Percentiles rank a stretch among this genome's conserved stretches.
phyloP scores from a whole-genome alignment of 75 land plant genomes.

The Cupressus sempervirens region DNA sequence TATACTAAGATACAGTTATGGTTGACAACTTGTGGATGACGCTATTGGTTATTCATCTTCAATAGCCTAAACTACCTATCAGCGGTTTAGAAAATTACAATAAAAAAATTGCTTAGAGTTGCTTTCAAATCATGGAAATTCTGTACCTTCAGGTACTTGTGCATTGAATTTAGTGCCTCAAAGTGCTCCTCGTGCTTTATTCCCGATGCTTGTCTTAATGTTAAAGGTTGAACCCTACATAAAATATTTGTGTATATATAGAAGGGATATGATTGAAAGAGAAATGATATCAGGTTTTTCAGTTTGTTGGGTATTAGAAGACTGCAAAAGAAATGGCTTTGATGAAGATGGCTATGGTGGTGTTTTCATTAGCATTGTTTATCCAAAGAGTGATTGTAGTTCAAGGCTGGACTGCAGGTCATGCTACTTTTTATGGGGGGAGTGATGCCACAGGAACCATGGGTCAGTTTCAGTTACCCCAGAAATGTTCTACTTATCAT shows the following conservation, averaged over 20 bases:
- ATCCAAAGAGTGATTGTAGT: neutral
- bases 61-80: neutral
- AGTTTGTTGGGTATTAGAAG: neutral
- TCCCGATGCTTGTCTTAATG: neutral
- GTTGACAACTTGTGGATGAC: neutral
- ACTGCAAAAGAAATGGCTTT: neutral
- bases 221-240: neutral
- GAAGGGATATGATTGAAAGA: neutral
- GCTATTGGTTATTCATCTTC: neutral
- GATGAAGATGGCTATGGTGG: neutral
- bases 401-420: neutral
- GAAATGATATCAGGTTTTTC: neutral
- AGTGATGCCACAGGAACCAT: slow-evolving; percentile 8
- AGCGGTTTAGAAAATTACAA: too few species aligned
- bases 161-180: neutral
- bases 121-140: neutral
- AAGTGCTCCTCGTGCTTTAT: too few species aligned
- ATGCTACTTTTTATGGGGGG: slow-evolving; percentile 7
- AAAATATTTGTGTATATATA: neutral
- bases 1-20: too few species aligned
- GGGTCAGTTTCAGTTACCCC: neutral
- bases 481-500: neutral
- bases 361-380: neutral
- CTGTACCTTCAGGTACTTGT: neutral
- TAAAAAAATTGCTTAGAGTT: neutral